Conservation (phyloP, 2,329 filamentous ascomycete species). For the Trichoderma citrinoviride region DNA sequence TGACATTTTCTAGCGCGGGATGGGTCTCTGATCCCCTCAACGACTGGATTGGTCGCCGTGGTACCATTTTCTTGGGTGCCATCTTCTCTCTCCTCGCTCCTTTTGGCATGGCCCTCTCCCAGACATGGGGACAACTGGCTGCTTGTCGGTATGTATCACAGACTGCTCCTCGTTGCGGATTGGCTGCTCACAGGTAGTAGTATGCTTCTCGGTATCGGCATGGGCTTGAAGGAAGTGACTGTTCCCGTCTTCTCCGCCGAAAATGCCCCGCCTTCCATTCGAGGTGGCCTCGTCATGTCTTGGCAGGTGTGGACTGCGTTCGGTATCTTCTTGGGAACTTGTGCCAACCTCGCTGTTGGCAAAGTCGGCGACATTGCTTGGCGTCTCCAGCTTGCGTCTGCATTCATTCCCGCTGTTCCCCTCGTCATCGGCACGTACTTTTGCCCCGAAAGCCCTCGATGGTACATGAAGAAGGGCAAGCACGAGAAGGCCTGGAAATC, state of each 20-base stretch:
- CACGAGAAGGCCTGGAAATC: conserved; percentile 55
- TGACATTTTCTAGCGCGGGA: conserved; percentile 42
- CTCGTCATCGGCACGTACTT: conserved; percentile 56
- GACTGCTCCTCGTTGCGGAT: neutral
- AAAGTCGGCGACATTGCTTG: conserved; percentile 58
- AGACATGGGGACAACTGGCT: conserved; percentile 58
- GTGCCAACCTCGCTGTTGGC: conserved; percentile 63
- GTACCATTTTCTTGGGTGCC: conserved; percentile 62
- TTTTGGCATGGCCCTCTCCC: conserved; percentile 58
- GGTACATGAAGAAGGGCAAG: conserved; percentile 61
- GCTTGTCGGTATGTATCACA: conserved; percentile 46
- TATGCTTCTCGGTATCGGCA: conserved; percentile 56
- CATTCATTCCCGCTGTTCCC: conserved; percentile 63
- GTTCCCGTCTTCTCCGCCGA: conserved; percentile 55
- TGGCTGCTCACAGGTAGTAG: conserved; percentile 22
- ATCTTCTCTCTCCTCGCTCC: conserved; percentile 61
- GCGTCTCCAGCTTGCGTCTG: conserved; percentile 62
- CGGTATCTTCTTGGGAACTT: conserved; percentile 63
- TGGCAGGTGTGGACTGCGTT: conserved; percentile 58
- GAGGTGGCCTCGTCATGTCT: conserved; percentile 53
- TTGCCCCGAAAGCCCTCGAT: conserved; percentile 64
- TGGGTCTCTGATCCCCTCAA: conserved; percentile 65
- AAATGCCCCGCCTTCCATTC: conserved; percentile 50
- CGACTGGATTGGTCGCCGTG: conserved; percentile 55
- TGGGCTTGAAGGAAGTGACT: conserved; percentile 52